Conservation (phyloP, 1,284 basidiomycete species). For the Sporisorium scitamineum region DNA sequence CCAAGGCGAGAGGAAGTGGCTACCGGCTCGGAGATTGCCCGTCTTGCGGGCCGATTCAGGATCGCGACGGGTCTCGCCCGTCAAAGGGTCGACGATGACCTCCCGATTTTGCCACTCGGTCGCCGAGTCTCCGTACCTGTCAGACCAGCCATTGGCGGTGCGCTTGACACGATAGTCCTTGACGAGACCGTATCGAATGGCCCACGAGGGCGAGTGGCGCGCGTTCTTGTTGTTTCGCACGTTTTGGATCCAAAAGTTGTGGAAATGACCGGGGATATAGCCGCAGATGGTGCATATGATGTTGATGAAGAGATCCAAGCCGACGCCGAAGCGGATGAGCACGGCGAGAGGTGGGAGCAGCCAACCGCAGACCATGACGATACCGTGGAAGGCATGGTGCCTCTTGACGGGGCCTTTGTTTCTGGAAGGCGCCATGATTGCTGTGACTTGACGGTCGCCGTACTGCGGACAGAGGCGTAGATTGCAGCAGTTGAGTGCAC, state of each 20-base stretch:
- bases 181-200: constrained; percentile 71
- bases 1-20: constrained; percentile 48
- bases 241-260: constrained; percentile 92
- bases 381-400: constrained; percentile 83
- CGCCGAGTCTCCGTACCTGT: constrained; percentile 46
- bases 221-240: constrained; percentile 94
- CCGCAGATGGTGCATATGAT: constrained; percentile 87
- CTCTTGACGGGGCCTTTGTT: constrained; percentile 61
- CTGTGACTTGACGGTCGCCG: not conserved
- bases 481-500: not conserved
- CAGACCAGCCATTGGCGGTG: constrained; percentile 52
- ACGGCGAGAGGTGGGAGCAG: constrained; percentile 75
- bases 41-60: constrained; percentile 32
- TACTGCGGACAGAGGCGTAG: not conserved
- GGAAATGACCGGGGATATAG: constrained; percentile 73
- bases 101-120: constrained; percentile 43
- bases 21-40: constrained; percentile 40
- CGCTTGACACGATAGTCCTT: constrained; percentile 56
- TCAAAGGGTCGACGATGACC: constrained; percentile 52
- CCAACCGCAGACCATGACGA: constrained; percentile 72
- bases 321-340: constrained; percentile 92
- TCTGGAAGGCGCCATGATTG: constrained; percentile 24
- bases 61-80: constrained; percentile 51
- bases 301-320: constrained; percentile 92
- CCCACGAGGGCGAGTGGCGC: constrained; percentile 93